Evolutionary conservation across 2,329 filamentous ascomycete genomes (phyloP).

Genomic region (Fusarium sulawesiense): DNA sequence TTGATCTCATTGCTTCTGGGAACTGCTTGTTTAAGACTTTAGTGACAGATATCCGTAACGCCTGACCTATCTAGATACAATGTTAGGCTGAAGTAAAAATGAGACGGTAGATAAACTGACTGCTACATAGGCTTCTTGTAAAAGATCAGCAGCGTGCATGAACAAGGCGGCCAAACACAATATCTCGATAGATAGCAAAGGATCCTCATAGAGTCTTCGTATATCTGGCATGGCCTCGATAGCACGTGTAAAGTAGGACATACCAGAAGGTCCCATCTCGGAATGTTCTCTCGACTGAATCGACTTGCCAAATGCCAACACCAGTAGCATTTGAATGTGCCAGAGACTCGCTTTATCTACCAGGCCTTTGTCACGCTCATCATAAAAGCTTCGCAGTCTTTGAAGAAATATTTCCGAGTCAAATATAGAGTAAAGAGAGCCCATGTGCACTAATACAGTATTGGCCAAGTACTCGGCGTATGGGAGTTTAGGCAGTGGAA

Average conservation of each 20-base stretch:
- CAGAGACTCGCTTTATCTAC: conserved; percentile 17
- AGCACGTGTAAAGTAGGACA: conserved; percentile 31
- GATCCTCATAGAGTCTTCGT: conserved; percentile 31
- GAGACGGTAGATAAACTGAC: not conserved
- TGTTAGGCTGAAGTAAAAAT: not conserved
- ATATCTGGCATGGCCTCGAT: conserved; percentile 36
- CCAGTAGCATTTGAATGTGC: conserved; percentile 38
- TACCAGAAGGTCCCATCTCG: conserved; percentile 34
- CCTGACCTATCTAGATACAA: conserved; percentile 25
- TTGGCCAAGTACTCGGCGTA: conserved; percentile 37
- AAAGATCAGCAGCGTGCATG: conserved; percentile 37
- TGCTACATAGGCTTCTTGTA: conserved; percentile 37
- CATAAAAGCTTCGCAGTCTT: conserved; percentile 24
- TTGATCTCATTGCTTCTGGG: conserved; percentile 25
- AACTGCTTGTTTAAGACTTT: conserved; percentile 33
- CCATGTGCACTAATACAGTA: conserved; percentile 33
- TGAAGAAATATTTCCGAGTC: conserved; percentile 20
- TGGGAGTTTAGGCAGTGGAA: conserved; percentile 26
- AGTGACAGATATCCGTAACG: conserved; percentile 31
- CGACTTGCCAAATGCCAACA: conserved; percentile 35
- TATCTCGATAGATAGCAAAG: conserved; percentile 36
- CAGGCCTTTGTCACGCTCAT: not conserved
- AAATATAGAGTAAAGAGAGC: conserved; percentile 33
- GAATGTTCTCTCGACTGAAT: conserved; percentile 38
- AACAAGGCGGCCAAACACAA: conserved; percentile 32